Conservation (phyloP, 768 basidiomycete species). For the Pisolithus orientalis region DNA sequence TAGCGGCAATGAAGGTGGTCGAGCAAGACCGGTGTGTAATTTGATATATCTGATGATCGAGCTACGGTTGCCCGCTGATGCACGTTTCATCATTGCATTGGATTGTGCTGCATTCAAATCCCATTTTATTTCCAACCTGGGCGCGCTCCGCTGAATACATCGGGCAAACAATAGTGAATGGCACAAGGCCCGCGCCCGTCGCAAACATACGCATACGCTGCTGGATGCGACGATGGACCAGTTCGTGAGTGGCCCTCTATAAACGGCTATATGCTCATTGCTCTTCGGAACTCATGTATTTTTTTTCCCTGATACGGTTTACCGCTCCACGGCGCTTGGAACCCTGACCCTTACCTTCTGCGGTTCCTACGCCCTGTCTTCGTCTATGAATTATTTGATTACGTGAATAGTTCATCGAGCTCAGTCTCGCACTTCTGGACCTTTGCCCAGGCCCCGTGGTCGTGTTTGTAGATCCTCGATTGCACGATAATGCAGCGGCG, state of each 20-base stretch:
- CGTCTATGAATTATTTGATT: background rate
- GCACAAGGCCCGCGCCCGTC: background rate
- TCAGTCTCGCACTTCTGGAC: conserved; percentile 39
- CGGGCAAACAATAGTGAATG: background rate
- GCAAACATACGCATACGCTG: background rate
- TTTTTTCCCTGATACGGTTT: background rate
- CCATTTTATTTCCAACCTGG: background rate
- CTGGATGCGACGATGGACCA: conserved; percentile 6
- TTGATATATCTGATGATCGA: too few species aligned
- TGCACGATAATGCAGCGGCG: conserved; percentile 27
- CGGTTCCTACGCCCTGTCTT: background rate
- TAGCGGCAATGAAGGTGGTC: conserved; percentile 24
- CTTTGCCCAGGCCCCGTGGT: conserved; percentile 43
- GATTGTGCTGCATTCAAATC: too few species aligned
- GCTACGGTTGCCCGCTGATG: too few species aligned
- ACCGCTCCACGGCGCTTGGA: background rate
- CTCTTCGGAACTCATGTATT: background rate
- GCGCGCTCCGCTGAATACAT: background rate
- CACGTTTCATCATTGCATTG: too few species aligned
- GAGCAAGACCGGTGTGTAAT: conserved; percentile 18
- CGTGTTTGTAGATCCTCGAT: conserved; percentile 46
- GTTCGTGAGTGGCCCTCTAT: conserved; percentile 13
- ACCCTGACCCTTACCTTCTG: background rate
- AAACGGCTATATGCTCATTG: background rate
- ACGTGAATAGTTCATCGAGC: conserved; percentile 40